These are phyloP conservation scores for Capsella rubella DNA, from an alignment of 441 rosid genomes.

Conservation along the genomic window DNA sequence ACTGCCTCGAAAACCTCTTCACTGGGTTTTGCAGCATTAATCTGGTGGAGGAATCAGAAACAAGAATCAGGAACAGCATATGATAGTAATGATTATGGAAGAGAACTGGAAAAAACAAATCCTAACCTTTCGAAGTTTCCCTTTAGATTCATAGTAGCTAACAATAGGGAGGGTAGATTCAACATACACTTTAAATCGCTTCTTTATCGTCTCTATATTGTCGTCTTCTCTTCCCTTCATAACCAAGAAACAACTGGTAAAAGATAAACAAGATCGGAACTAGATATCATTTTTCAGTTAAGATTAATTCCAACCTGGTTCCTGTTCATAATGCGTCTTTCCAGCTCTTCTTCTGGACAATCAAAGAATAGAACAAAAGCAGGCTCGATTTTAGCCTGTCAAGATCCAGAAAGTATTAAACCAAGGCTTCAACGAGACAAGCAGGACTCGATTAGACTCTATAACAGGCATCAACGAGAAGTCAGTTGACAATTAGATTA, in stretches of 20 bases:
- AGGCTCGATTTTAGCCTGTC: conserved; percentile 79
- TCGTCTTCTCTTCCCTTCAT: conserved; percentile 94
- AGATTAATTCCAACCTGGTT: conserved; percentile 67
- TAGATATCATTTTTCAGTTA: not conserved
- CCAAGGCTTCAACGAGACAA: not conserved
- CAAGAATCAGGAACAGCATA: not conserved
- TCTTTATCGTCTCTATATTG: conserved; percentile 87
- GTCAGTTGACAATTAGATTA: not conserved
- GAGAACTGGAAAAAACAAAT: conserved; percentile 22
- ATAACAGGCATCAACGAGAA: not conserved
- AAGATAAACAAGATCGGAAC: not conserved
- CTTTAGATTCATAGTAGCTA: conserved; percentile 68
- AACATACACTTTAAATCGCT: conserved; percentile 78
- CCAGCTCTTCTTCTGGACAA: conserved; percentile 88
- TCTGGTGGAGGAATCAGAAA: conserved; percentile 51
- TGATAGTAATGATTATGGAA: conserved; percentile 9
- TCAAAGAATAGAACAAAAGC: conserved; percentile 75
- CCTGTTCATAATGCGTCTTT: conserved; percentile 72
- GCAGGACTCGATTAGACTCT: not conserved
- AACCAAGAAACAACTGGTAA: conserved; percentile 3
- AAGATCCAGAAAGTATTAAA: conserved; percentile 11
- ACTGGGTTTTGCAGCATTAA: conserved; percentile 79
- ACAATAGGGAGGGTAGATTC: conserved; percentile 87
- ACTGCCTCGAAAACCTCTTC: conserved; percentile 80
- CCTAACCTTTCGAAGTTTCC: conserved; percentile 81